These are phyloP conservation scores for Trichophyton schoenleinii DNA, from an alignment of 2,329 filamentous ascomycete genomes.

Conservation along the genomic window DNA sequence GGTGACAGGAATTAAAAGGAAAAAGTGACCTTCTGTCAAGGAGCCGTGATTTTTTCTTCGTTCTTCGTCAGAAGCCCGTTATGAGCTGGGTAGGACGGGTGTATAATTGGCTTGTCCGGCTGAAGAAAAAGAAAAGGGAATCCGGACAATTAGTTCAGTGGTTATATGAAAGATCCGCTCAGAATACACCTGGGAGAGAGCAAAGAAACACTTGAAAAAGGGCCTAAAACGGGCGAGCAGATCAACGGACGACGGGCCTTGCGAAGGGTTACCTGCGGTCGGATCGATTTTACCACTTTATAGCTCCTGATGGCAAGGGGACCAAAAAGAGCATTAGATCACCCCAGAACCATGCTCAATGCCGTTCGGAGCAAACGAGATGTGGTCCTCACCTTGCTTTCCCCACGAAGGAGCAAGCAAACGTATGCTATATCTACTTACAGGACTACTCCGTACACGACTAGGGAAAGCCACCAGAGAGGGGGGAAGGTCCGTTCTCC, in stretches of 20 bases:
- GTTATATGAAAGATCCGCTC: neutral
- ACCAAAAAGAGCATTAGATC: neutral
- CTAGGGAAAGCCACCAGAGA: neutral
- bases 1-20: neutral
- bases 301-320: neutral
- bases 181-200: neutral
- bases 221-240: neutral
- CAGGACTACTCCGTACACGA: too few relatives aligned
- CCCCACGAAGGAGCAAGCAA: neutral
- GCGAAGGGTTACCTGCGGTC: neutral
- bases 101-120: neutral
- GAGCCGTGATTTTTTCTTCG: neutral
- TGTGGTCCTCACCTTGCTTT: neutral
- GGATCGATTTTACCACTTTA: neutral
- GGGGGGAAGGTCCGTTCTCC: neutral
- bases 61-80: conserved; percentile 1
- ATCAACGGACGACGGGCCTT: neutral
- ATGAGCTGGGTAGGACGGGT: conserved; percentile 1
- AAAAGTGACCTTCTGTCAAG: neutral
- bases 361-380: conserved; percentile 1
- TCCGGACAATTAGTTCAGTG: neutral
- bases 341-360: neutral
- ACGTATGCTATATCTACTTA: neutral
- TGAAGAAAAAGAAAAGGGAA: neutral
- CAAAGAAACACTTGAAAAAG: neutral